These are phyloP conservation scores for Omphalotus guepiniiformis DNA, from an alignment of 768 basidiomycete species.

Conservation along the genomic window DNA sequence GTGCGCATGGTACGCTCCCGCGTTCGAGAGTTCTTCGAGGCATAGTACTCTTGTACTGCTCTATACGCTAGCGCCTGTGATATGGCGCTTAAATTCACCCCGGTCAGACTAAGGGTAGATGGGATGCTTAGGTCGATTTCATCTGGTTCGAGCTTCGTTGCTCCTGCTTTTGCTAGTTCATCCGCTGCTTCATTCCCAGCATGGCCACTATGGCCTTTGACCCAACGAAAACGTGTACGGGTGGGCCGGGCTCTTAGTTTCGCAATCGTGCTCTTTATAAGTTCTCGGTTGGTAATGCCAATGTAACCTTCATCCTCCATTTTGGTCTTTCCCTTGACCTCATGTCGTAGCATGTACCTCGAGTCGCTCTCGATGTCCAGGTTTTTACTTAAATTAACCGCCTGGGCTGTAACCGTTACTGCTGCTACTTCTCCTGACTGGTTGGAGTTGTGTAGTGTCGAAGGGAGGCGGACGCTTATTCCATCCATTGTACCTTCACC, in stretches of 20 bases:
- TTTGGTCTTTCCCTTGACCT: not conserved
- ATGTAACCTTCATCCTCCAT: slow-evolving; percentile 10
- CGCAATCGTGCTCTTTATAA: not conserved
- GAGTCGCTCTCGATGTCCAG: slow-evolving; percentile 10
- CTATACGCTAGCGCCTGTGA: slow-evolving; percentile 15
- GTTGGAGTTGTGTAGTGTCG: slow-evolving; percentile 7
- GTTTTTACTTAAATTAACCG: not conserved
- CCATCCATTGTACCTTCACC: not conserved
- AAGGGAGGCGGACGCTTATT: slow-evolving; percentile 3
- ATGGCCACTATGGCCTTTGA: slow-evolving; percentile 18
- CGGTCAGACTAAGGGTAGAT: slow-evolving; percentile 8
- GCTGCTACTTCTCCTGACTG: slow-evolving; percentile 13
- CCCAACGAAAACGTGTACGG: slow-evolving; percentile 19
- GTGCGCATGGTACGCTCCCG: too few species aligned
- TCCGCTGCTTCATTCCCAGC: slow-evolving; percentile 25
- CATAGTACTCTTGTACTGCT: too few species aligned
- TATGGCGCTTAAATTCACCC: slow-evolving; percentile 10
- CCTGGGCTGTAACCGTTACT: slow-evolving; percentile 1
- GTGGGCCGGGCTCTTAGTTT: slow-evolving; percentile 9
- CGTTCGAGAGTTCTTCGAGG: too few species aligned
- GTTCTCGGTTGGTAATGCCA: not conserved
- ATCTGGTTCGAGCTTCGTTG: slow-evolving; percentile 11
- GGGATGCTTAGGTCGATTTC: not conserved
- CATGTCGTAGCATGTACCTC: slow-evolving; percentile 7
- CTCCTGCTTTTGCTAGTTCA: slow-evolving; percentile 14